Base-by-base conservation (phyloP, 768 basidiomycete genomes). In the Suillus placidus region DNA sequence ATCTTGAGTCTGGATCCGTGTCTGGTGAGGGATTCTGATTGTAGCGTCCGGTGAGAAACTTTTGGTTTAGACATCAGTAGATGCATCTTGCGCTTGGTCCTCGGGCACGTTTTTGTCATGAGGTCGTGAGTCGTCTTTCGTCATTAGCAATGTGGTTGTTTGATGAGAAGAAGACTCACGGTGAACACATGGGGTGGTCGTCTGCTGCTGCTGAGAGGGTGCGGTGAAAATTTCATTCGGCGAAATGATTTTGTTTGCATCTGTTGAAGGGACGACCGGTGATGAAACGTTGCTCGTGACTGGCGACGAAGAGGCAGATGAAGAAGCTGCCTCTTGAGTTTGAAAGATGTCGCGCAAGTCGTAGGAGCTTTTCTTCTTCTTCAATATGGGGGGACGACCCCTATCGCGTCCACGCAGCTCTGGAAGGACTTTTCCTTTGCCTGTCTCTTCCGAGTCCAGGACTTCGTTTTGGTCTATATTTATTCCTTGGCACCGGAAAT, bases 311-410 rank as follows among this genome's bases (percentile, higher is more conserved):
- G 51, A 55, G 54, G 32, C 54, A 18, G 54, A 30, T 34, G 54
- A 38, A 12, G 34, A 55, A 16, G 37, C 56, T 9, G 54, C n/a
- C 26, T 61, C n/a, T 20, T 60, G 64, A 34, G 55, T 65, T 54
- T 69, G 69, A 62, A 71, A 78, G 47, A 75, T 76, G 43, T 74
- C 74, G 26, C 77, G 74, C 35, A 80, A 66, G 51, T 79, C 74
- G 37, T 67, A 69, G 2, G 75, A 78, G 49, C 77, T 73, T 68
- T 74, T 75, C 67, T 80, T 80, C 65, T 78, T 77, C 64, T 76
- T 78, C 40, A 80, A 65, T 14, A 71, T 75, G 5, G 67, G 64
- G 3, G 57, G 58, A 42, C 10, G 40, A 13, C 40, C 58, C 58
- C 58, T 60, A 32, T 42, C 12, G 18, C 26, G 38, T 7, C 40